Base-by-base conservation (phyloP, 768 basidiomycete species). In the Tulasnella calospora region DNA sequence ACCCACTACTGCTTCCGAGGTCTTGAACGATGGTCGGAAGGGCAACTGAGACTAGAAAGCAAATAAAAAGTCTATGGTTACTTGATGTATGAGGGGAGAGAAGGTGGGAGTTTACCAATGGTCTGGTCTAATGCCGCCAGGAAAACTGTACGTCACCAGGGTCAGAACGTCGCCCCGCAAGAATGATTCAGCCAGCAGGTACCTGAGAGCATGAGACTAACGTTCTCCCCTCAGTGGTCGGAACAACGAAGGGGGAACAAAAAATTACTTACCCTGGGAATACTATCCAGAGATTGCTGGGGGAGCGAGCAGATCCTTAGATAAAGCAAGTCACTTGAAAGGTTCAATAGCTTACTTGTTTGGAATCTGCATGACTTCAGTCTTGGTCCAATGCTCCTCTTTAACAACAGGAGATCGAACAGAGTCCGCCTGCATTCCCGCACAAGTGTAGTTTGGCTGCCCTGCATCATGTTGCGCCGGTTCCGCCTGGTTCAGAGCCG, bases 11-110 rank as follows among this genome's bases (percentile, higher is more conserved):
- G 36, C 90, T 91, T 69, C 90, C 89, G 0, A 93, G 87, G 33
- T 91, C 82, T 23, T 81, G 83, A 15, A 92, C 90, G 71, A 94
- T 93, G 0, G 91, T 92, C 0, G 92, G 92, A 36, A 93, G 84
- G 23, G 92, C 92, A 6, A 92, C 92, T 15, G 21, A 23, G 77
- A 80, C 51, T 57, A 30, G 21, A 41, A 3, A 47, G 35, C 15
- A 75, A 30, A 27, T 7, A 12, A 8, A n/a, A 38, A 6, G 74
- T 5, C 4, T n/a, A n/a, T 35, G 21, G 23, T 12, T 33, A 51
- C n/a, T 8, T 36, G 12, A 6, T 10, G 30, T 38, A 23, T 0
- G 12, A 30, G 13, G 10, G 1, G n/a, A 27, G 10, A 27, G 46
- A 15, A 21, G 17, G 23, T 19, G 47, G 33, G 21, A 13, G 30